These are phyloP conservation scores for Citrus unshiu DNA, from an alignment of 345 rosid species.

Conservation along the genomic window DNA sequence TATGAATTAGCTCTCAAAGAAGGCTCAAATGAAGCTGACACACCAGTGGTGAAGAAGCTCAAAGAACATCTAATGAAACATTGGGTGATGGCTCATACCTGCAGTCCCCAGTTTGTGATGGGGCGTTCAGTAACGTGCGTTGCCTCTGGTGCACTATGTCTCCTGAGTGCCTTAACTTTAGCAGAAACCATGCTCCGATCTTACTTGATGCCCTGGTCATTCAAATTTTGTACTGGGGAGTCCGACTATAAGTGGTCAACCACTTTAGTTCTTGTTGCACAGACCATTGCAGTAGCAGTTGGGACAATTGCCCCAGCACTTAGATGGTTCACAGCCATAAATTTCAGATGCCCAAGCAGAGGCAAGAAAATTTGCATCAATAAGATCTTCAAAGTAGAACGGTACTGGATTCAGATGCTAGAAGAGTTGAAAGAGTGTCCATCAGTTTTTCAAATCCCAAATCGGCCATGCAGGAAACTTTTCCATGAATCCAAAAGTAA, in stretches of 20 bases:
- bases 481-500: slow-evolving; percentile 27
- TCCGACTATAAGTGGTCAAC: slow-evolving; percentile 88
- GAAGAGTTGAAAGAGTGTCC: slow-evolving; percentile 70
- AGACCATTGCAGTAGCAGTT: slow-evolving; percentile 53
- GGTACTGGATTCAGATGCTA: slow-evolving; percentile 60
- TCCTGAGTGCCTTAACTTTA: slow-evolving; percentile 48
- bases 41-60: slow-evolving; percentile 32
- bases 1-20: slow-evolving; percentile 52
- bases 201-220: slow-evolving; percentile 50
- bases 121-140: slow-evolving; percentile 77
- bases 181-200: slow-evolving; percentile 66
- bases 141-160: slow-evolving; percentile 77
- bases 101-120: slow-evolving; percentile 81
- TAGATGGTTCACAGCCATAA: slow-evolving; percentile 78
- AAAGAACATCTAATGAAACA: slow-evolving; percentile 55
- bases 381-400: slow-evolving; percentile 48
- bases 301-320: slow-evolving; percentile 71
- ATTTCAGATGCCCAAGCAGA: slow-evolving; percentile 55
- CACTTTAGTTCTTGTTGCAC: slow-evolving; percentile 44
- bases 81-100: slow-evolving; percentile 93
- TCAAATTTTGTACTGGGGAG: slow-evolving; percentile 60
- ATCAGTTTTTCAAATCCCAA: slow-evolving; percentile 24
- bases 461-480: slow-evolving; percentile 47
- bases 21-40: slow-evolving; percentile 33
- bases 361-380: slow-evolving; percentile 20